Percentiles rank a stretch among this genome's conserved stretches.
phyloP scores from a whole-genome alignment of 1,284 basidiomycete genomes.

The Coniferiporia weirii region DNA sequence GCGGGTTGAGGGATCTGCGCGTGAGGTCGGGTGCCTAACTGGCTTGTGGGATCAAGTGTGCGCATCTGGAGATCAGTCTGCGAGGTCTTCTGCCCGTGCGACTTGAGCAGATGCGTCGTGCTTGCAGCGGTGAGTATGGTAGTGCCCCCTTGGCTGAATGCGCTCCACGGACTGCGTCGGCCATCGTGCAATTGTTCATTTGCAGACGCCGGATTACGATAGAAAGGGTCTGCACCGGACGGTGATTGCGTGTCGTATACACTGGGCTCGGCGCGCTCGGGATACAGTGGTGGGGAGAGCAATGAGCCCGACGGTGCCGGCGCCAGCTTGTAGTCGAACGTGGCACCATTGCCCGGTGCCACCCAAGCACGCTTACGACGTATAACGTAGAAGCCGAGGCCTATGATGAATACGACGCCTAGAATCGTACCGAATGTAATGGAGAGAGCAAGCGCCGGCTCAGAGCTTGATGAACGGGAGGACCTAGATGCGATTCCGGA shows the following conservation, averaged over 20 bases:
- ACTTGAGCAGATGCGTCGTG: conserved; percentile 4
- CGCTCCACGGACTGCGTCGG: conserved; percentile 4
- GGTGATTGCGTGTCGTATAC: conserved; percentile 1
- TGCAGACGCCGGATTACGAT: neutral
- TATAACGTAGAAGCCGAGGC: neutral
- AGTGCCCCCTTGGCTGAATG: conserved; percentile 6
- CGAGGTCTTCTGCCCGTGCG: neutral
- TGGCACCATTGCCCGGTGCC: neutral
- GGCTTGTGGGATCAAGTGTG: neutral
- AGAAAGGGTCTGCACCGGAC: neutral
- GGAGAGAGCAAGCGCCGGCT: conserved; percentile 7
- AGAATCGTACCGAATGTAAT: conserved; percentile 15
- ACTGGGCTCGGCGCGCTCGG: neutral
- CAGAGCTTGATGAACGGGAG: neutral
- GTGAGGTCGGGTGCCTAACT: neutral
- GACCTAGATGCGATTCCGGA: neutral
- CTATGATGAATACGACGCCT: neutral
- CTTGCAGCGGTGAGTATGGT: conserved; percentile 12
- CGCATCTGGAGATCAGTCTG: neutral
- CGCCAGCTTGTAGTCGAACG: conserved; percentile 5
- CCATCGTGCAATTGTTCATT: neutral
- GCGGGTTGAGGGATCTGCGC: neutral
- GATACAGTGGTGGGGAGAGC: conserved; percentile 1
- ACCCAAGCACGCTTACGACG: neutral
- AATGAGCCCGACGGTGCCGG: neutral